Conservation (phyloP, 2,329 filamentous ascomycete genomes). For the Neoascochyta sp. region DNA sequence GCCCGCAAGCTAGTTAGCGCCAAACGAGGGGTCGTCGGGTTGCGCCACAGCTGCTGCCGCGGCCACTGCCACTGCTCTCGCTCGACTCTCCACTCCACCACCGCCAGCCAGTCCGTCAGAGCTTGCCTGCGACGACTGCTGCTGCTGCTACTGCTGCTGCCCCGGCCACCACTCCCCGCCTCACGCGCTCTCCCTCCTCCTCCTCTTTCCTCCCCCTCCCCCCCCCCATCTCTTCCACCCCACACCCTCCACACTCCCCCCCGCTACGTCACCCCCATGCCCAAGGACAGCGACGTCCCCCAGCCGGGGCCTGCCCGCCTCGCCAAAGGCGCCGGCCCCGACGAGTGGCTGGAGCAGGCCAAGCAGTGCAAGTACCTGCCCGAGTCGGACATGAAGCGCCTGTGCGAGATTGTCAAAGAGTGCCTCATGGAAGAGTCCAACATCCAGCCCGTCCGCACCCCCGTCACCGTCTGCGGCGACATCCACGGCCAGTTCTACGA, state of each 20-base stretch:
- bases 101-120: no score
- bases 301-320: conserved; percentile 88
- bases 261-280: conserved; percentile 44
- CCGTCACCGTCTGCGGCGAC: conserved; percentile 95
- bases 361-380: conserved; percentile 97
- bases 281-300: conserved; percentile 62
- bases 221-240: conserved; percentile 8
- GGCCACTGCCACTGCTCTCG: no score
- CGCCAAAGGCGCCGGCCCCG: conserved; percentile 75
- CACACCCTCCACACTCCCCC: no score
- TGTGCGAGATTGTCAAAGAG: conserved; percentile 98
- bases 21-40: no score
- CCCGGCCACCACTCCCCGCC: neutral
- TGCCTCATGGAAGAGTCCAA: conserved; percentile 99
- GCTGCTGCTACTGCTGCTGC: neutral
- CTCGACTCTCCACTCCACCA: no score
- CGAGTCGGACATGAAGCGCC: conserved; percentile 94
- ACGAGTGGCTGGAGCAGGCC: conserved; percentile 95
- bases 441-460: conserved; percentile 94
- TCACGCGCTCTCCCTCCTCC: neutral
- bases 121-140: neutral
- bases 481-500: conserved; percentile 99
- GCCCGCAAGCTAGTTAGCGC: no score
- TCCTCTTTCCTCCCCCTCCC: neutral
- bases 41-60: no score